A percentile compares a stretch with the other conserved stretches of the same genome.
These are phyloP conservation scores for Microbotryomycetes sp. DNA, from an alignment of 1,284 basidiomycete species.

Conservation along the genomic window DNA sequence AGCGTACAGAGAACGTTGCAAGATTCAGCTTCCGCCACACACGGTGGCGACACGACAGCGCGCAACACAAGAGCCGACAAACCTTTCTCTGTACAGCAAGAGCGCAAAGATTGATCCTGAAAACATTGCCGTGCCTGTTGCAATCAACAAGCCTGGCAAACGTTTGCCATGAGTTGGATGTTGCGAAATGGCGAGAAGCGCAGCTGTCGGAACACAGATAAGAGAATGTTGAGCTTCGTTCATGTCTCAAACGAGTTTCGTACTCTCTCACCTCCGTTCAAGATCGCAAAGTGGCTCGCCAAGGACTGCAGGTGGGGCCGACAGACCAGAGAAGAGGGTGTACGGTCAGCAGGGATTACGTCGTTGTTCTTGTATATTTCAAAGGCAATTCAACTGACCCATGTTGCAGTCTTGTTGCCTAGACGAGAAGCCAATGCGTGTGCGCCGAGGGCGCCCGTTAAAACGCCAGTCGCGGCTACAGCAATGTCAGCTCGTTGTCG, in stretches of 20 bases:
- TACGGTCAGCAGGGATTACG: too few species aligned
- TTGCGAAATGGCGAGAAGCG: conserved; percentile 22
- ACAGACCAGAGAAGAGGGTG: not conserved
- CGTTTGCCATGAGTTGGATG: conserved; percentile 22
- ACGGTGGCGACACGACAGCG: not conserved
- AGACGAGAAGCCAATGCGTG: conserved; percentile 22
- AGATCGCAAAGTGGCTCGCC: conserved; percentile 21
- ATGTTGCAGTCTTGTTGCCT: conserved; percentile 28
- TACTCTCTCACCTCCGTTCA: conserved; percentile 22
- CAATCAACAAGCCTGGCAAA: conserved; percentile 18
- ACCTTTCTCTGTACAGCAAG: conserved; percentile 17
- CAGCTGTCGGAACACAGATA: not conserved
- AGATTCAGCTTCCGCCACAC: not conserved
- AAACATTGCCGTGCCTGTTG: conserved; percentile 23
- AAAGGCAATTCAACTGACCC: conserved; percentile 12
- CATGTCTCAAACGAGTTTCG: not conserved
- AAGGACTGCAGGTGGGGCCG: conserved; percentile 1
- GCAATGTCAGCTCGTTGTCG: too few species aligned
- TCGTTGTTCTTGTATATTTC: too few species aligned
- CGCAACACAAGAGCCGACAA: not conserved
- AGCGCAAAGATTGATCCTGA: conserved; percentile 26
- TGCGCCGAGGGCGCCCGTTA: conserved; percentile 21
- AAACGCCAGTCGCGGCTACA: conserved; percentile 10
- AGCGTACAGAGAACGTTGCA: too few species aligned
- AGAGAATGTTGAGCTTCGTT: not conserved